Evolutionary conservation across 345 rosid genomes (phyloP), one percentile per base, ranked within the genome.

Genomic region (Brassica carinata): DNA sequence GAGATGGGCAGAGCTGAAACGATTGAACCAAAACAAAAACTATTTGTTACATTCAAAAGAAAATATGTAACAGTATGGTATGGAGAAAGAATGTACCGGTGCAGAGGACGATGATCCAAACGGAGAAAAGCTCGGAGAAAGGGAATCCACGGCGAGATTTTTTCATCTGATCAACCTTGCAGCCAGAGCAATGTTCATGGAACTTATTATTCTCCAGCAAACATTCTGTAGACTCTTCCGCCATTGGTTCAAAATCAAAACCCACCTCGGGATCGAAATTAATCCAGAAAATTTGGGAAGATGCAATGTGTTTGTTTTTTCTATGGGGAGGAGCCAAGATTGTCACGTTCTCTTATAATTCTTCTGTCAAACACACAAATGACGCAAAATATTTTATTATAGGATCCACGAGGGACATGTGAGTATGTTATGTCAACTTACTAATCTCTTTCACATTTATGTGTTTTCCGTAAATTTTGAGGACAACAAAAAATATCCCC

Each of bases 1-100:
- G 97, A 91, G 82, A 91, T 89, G 8, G 99, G 97, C 83, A 93
- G 84, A 17, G 94, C 99, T 95, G 93, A 83, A 85, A 89, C 23
- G 8, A 51, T 51, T 51, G 7, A 1, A 5, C 58, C 2, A 51
- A 51, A 45, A 45, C 9, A 1, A 51, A 51, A 51, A 51, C 58
- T 51, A 51, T 51, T 51, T 51, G 58, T 51, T 51, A n/a, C n/a
- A n/a, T n/a, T n/a, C n/a, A n/a, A n/a, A n/a, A n/a, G n/a, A n/a
- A n/a, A n/a, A n/a, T n/a, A n/a, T n/a, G n/a, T n/a, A n/a, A n/a
- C 3, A 10, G 5, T 13, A 48, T 45, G 53, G 55, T 48, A 48
- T 48, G 55, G 58, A 48, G 9, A 9, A 40, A 26, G 5, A 8
- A 19, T 7, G 72, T 86, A 95, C 99, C 88, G 1, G 90, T 86